Evolutionary conservation across 176 grass and related monocot species (phyloP), one percentile per base, ranked within the genome.

Genomic region (Zoysia pacifica): DNA sequence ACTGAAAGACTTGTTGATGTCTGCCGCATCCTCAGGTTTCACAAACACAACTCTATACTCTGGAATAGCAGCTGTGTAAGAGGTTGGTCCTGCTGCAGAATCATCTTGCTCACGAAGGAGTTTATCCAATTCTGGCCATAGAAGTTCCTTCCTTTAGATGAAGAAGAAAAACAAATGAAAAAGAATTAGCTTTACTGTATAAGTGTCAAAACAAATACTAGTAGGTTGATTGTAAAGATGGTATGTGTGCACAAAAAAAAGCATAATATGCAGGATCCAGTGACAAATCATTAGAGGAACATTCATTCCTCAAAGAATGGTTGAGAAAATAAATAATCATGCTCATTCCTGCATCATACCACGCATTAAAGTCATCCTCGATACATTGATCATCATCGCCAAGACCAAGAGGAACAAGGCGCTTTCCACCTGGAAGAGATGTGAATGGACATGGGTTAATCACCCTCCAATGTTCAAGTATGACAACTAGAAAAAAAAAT

Each of bases 361-460:
- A 98, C 19, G 92, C 77, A 2, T 89, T 85, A 65, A 98, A 94
- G 75, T 98, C 95, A 76, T 98, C 92, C 85, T 98, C 95, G 79
- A 98, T 93, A 76, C 92, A 98, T 71, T 93, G 95, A 81, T 98
- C 95, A 62, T 98, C 95, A 73, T 98, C 95, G 83, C 95, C 95
- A 63, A 98, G 86, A 67, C 95, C 95, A 52, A 98, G 71, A 72
- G 95, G 81, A 80, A 94, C 48, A 19, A 98, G 20, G 6, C 84
- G 80, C 47, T 93, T 98, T 68, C 78, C 95, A 90, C 92, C 95
- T 98, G 67, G 13, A 87, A 67, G 37, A 85, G 66, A 89, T 43
- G 36, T 62, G 44, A 42, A 74, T 28, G 43, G n/a, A 65, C 28
- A 65, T 46, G 39, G 65, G 35, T 72, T 76, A 89, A 65, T 68